phyloP scores from a whole-genome alignment of 768 basidiomycete genomes.

The Mycena indigotica region DNA sequence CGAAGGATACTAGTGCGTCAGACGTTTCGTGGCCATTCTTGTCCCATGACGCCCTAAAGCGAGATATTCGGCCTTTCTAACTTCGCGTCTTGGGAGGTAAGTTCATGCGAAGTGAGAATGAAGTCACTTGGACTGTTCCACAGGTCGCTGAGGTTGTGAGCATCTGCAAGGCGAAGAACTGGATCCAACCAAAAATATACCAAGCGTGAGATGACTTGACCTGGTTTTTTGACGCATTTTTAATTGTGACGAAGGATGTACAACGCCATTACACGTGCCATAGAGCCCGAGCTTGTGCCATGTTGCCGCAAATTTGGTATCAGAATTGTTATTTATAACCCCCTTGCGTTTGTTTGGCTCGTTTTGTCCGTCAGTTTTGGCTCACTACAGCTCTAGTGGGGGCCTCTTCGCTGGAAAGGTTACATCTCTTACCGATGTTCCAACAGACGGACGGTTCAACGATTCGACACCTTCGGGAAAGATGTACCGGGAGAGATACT shows the following conservation, averaged over 20 bases:
- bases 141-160: conserved; percentile 52
- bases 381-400: conserved; percentile 34
- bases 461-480: conserved; percentile 38
- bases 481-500: conserved; percentile 49
- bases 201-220: conserved; percentile 38
- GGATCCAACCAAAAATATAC: conserved; percentile 48
- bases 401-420: conserved; percentile 53
- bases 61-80: conserved; percentile 54
- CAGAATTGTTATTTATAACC: conserved; percentile 48
- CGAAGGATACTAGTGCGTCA: conserved; percentile 46
- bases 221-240: neutral
- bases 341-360: conserved; percentile 39
- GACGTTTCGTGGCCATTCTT: neutral
- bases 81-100: conserved; percentile 50
- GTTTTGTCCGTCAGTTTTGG: neutral
- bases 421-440: conserved; percentile 32
- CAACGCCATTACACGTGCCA: conserved; percentile 50
- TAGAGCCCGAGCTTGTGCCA: conserved; percentile 50
- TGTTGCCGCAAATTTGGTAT: conserved; percentile 52
- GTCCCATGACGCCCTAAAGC: conserved; percentile 27
- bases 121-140: neutral
- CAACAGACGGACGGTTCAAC: conserved; percentile 46
- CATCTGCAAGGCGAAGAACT: conserved; percentile 49
- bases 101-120: conserved; percentile 1
- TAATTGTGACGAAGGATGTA: conserved; percentile 31